phyloP scores from a whole-genome alignment of 148 eudicot genomes.

The Arbutus unedo region DNA sequence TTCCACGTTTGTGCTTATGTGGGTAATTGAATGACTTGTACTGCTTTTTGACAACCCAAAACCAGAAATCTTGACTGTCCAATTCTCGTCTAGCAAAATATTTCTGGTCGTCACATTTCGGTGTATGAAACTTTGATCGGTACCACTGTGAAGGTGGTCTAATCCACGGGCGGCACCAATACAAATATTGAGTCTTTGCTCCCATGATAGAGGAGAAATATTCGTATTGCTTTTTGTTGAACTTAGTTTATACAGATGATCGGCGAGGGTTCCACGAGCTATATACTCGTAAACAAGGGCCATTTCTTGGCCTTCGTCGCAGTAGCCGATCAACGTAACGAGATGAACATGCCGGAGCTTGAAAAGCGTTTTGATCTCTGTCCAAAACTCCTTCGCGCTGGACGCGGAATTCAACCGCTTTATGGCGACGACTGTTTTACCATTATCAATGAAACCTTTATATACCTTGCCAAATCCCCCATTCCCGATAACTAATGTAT shows the following conservation, averaged over 20 bases:
- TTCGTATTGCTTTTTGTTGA: not conserved
- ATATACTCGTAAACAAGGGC: not conserved
- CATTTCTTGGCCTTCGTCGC: not conserved
- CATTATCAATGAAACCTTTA: not conserved
- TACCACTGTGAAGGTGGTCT: not conserved
- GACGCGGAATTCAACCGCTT: not conserved
- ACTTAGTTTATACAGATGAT: not conserved
- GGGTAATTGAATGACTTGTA: not conserved
- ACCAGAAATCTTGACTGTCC: conserved; percentile 16
- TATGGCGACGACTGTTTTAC: not conserved
- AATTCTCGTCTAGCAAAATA: conserved; percentile 11
- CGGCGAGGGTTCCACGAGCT: not conserved
- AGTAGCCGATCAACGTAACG: not conserved
- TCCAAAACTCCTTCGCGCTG: not conserved
- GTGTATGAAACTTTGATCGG: not conserved
- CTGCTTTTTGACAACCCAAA: not conserved
- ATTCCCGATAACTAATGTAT: not conserved
- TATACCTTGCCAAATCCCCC: not conserved
- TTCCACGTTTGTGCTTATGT: not conserved
- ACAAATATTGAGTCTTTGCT: not conserved
- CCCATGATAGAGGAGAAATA: not conserved
- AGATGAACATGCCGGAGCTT: not conserved
- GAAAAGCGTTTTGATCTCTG: not conserved
- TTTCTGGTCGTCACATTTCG: conserved; percentile 9
- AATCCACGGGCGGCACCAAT: not conserved